Evolutionary conservation across 345 rosid genomes (phyloP).

Genomic region (Hirschfeldia incana): DNA sequence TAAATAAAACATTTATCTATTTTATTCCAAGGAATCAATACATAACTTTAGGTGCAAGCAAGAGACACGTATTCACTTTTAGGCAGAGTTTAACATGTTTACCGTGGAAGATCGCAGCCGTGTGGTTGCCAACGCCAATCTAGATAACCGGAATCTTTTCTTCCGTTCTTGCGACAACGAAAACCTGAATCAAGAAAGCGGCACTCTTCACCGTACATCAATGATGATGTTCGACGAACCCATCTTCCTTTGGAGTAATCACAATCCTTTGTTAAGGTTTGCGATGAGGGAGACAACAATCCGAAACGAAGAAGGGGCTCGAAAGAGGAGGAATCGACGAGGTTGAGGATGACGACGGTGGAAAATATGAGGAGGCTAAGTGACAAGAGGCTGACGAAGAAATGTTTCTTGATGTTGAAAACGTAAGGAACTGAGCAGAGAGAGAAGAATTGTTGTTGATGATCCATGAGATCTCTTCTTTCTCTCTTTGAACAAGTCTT

Average conservation of each 20-base stretch:
- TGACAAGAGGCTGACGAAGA: constrained; percentile 29
- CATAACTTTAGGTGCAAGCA: constrained; percentile 19
- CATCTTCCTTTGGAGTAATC: constrained; percentile 71
- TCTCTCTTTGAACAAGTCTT: constrained; percentile 40
- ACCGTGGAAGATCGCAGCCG: constrained; percentile 80
- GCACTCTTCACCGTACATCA: constrained; percentile 58
- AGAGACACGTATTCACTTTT: background rate
- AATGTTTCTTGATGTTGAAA: constrained; percentile 43
- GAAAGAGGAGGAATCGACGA: constrained; percentile 17
- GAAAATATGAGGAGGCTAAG: constrained; percentile 46
- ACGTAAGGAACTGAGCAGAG: constrained; percentile 28
- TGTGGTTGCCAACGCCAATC: constrained; percentile 93
- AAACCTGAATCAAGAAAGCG: constrained; percentile 86
- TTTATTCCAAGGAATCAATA: constrained; percentile 12
- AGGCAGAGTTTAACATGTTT: constrained; percentile 7
- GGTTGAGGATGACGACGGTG: constrained; percentile 33
- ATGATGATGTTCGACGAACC: constrained; percentile 50
- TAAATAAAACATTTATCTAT: background rate
- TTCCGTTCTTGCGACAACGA: constrained; percentile 61
- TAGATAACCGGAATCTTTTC: constrained; percentile 59
- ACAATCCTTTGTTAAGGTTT: constrained; percentile 32
- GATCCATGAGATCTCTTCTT: constrained; percentile 28
- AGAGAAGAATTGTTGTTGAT: constrained; percentile 13
- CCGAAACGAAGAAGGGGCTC: constrained; percentile 33
- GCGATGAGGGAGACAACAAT: background rate